Conservation (phyloP, 2,329 filamentous ascomycete species). For the Fusarium tjaetaba region DNA sequence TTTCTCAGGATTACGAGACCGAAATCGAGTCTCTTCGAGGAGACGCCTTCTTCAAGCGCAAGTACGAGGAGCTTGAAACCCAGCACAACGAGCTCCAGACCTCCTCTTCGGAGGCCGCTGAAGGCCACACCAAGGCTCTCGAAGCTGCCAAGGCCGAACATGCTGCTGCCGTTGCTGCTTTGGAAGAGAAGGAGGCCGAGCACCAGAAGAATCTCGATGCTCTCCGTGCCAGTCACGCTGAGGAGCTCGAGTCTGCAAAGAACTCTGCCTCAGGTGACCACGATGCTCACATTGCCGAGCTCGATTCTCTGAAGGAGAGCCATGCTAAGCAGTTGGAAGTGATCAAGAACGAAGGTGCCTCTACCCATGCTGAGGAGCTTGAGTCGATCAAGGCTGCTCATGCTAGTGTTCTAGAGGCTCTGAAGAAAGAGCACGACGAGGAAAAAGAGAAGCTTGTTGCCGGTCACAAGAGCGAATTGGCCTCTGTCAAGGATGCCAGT, state of each 20-base stretch:
- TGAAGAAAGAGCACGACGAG: conserved; percentile 54
- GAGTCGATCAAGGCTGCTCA: conserved; percentile 57
- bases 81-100: conserved; percentile 63
- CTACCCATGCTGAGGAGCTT: conserved; percentile 53
- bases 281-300: conserved; percentile 59
- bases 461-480: conserved; percentile 46
- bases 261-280: conserved; percentile 60
- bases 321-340: conserved; percentile 62
- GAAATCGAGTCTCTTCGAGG: conserved; percentile 72
- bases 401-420: conserved; percentile 52
- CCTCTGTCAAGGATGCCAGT: conserved; percentile 45
- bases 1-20: conserved; percentile 70
- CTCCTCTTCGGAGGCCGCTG: conserved; percentile 49
- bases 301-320: conserved; percentile 64
- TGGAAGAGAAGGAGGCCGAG: conserved; percentile 62
- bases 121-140: conserved; percentile 55
- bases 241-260: conserved; percentile 67
- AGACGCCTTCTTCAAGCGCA: conserved; percentile 71
- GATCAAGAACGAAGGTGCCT: conserved; percentile 55
- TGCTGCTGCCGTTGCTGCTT: conserved; percentile 54
- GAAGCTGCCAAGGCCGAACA: conserved; percentile 57
- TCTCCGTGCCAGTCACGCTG: conserved; percentile 65
- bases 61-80: conserved; percentile 68
- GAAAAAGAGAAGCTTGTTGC: conserved; percentile 50
- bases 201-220: conserved; percentile 65